Conservation (phyloP, 805 yeast genomes). For the Candida maesae region DNA sequence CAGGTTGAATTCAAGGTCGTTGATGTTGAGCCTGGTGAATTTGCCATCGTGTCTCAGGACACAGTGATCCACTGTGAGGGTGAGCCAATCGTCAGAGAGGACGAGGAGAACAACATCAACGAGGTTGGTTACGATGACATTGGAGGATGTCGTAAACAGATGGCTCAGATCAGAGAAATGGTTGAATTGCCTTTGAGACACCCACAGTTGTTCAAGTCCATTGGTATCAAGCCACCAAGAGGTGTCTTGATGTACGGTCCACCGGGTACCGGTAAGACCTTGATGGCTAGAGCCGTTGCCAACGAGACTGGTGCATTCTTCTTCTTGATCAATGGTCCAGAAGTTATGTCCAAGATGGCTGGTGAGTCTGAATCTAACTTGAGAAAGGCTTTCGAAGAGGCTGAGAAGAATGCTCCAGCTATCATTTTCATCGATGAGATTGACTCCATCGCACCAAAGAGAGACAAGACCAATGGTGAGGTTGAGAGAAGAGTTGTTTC, state of each 20-base stretch:
- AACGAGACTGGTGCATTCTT: constrained; percentile 99
- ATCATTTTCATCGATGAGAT: constrained; percentile 98
- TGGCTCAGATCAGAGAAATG: constrained; percentile 98
- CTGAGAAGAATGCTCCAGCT: constrained; percentile 97
- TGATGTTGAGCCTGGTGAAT: constrained; percentile 96
- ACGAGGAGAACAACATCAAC: constrained; percentile 92
- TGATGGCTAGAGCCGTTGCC: constrained; percentile 99
- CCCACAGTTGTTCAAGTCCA: constrained; percentile 95
- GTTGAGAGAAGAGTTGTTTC: constrained; percentile 99
- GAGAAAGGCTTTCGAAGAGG: constrained; percentile 98
- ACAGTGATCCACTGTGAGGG: constrained; percentile 98
- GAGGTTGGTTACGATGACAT: constrained; percentile 99
- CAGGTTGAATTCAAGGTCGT: constrained; percentile 98
- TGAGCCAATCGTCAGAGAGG: constrained; percentile 97
- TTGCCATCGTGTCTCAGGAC: constrained; percentile 97
- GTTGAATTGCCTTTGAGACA: constrained; percentile 98
- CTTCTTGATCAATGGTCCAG: constrained; percentile 97
- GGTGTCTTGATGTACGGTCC: constrained; percentile 99
- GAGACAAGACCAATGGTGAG: constrained; percentile 99
- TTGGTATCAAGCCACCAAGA: constrained; percentile 98
- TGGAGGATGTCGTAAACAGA: constrained; percentile 98
- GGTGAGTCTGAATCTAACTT: constrained; percentile 98
- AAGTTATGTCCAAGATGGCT: constrained; percentile 99
- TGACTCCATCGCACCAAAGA: constrained; percentile 98
- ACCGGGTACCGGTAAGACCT: constrained; percentile 99